Evolutionary conservation across 805 yeast genomes (phyloP), one percentile per base, ranked within the genome.

Genomic region (Candida takata): DNA sequence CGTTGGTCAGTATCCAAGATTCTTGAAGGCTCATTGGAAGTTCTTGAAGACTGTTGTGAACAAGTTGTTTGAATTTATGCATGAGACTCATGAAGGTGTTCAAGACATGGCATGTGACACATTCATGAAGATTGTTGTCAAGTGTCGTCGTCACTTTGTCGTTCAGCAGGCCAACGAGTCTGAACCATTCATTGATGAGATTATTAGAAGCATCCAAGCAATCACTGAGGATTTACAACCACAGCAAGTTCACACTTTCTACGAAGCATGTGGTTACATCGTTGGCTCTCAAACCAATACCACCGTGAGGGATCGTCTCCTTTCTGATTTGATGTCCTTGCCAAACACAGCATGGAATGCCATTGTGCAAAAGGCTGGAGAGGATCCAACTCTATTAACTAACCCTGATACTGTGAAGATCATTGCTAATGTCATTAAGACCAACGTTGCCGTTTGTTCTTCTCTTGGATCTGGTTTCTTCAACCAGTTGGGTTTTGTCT

Each of bases 61-160:
- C 63, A 92, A 92, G 61, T 71, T 92, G 52, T 92, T 92, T 61
- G 98, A 92, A 61, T 92, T 92, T 55, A 92, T 92, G 99, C 97
- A 92, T 66, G 99, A 92, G 70, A 87, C 97, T n/a, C 99, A 92
- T 62, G 99, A 90, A 62, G 98, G 98, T 67, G 98, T 92, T 43
- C 98, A 92, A 65, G 98, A 92, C 62, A 92, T 92, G 98, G 98
- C 99, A 8, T 92, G 98, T 69, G 99, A 92, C 61, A 92, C 99
- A 1, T 92, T 92, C 57, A 90, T 90, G 57, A 92, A 92, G 61
- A 92, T 92, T 59, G 85, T 95, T 16, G 80, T 77, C 48, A 92
- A 92, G 64, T 92, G 98, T 72, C 88, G 87, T 62, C 79, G 88
- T 47, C 97, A 90, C 61, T 92, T 92, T 61, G 95, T 90, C 27